A percentile compares a stretch with the other conserved stretches of the same genome.
These are phyloP conservation scores for Thuja plicata DNA, from an alignment of 83 land plant genomes.

Conservation along the genomic window DNA sequence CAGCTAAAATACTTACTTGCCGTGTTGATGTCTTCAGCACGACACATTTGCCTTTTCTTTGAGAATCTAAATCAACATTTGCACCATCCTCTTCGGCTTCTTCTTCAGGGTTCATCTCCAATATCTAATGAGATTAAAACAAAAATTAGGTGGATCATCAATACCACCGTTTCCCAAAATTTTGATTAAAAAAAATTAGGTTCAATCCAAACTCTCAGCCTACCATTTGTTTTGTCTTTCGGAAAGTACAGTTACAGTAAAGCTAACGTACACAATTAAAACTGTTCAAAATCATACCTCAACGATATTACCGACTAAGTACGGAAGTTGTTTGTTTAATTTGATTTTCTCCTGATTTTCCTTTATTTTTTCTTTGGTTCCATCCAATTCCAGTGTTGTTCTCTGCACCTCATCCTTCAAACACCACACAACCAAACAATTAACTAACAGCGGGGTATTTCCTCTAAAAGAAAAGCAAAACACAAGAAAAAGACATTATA, in stretches of 20 bases:
- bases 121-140: slow-evolving; percentile 46
- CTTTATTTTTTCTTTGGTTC: slow-evolving; percentile 84
- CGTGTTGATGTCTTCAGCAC: slow-evolving; percentile 99
- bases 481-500: background rate
- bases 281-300: slow-evolving; percentile 54
- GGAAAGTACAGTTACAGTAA: background rate
- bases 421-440: background rate
- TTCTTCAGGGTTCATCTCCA: slow-evolving; percentile 98
- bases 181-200: background rate
- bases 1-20: slow-evolving; percentile 54
- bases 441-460: background rate
- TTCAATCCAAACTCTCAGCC: background rate
- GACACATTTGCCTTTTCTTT: slow-evolving; percentile 98
- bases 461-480: background rate
- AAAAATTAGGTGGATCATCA: background rate
- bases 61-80: slow-evolving; percentile 96
- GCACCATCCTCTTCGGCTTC: slow-evolving; percentile 99
- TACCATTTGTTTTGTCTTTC: too few species aligned
- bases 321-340: slow-evolving; percentile 96
- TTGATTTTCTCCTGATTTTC: slow-evolving; percentile 99
- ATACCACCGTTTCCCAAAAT: background rate
- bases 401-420: slow-evolving; percentile 86
- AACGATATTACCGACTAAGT: slow-evolving; percentile 96
- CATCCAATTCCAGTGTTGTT: slow-evolving; percentile 75
- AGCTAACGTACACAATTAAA: background rate